phyloP scores from a whole-genome alignment of 257 asterid species.

The Petrea volubilis region DNA sequence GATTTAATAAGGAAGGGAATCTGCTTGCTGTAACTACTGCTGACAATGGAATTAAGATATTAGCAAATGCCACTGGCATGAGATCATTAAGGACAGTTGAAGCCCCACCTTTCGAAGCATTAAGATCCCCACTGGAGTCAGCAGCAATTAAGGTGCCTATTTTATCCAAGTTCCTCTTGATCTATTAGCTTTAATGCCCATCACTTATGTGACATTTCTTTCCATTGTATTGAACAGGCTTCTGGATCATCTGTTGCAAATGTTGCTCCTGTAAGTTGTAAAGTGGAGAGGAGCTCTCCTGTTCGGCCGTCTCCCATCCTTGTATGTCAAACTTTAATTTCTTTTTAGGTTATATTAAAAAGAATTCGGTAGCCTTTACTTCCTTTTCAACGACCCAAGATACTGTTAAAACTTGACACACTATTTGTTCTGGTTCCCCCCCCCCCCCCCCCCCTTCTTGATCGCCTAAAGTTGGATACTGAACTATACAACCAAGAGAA shows the following conservation, averaged over 20 bases:
- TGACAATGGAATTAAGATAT: slow-evolving; percentile 89
- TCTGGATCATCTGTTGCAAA: slow-evolving; percentile 76
- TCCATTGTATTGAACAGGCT: slow-evolving; percentile 51
- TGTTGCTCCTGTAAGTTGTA: slow-evolving; percentile 72
- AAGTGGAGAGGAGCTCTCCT: slow-evolving; percentile 98
- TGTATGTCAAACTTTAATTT: slow-evolving; percentile 47
- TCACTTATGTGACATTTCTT: slow-evolving; percentile 12
- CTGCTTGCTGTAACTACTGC: slow-evolving; percentile 92
- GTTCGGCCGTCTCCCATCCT: slow-evolving; percentile 82
- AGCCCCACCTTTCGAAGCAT: slow-evolving; percentile 75
- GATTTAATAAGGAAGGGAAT: slow-evolving; percentile 94
- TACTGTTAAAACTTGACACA: neutral
- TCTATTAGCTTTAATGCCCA: slow-evolving; percentile 11
- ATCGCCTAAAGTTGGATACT: neutral
- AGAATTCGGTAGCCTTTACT: neutral
- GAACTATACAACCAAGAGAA: neutral
- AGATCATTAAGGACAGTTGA: slow-evolving; percentile 74
- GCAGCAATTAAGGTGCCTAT: slow-evolving; percentile 70
- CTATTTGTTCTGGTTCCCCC: neutral
- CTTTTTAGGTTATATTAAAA: slow-evolving; percentile 8
- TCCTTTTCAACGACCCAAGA: neutral
- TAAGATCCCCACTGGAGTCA: slow-evolving; percentile 79
- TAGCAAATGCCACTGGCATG: slow-evolving; percentile 83
- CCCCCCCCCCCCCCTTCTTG: neutral
- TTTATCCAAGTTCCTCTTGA: slow-evolving; percentile 15